phyloP scores from a whole-genome alignment of 495 filamentous ascomycete species.

The Evansstolkia leycettana region DNA sequence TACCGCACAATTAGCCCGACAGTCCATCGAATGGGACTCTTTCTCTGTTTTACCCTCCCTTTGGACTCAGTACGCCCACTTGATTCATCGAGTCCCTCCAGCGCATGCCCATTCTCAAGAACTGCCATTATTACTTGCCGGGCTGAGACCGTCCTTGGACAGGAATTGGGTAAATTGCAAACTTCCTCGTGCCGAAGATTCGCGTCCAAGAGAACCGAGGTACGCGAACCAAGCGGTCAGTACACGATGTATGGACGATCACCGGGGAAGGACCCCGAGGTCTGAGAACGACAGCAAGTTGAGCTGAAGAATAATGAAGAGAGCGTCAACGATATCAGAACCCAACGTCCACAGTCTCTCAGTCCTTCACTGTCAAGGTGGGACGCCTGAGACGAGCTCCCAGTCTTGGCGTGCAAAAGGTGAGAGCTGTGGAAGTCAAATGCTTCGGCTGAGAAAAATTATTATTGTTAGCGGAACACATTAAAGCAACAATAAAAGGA shows the following conservation, averaged over 20 bases:
- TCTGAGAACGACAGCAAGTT: neutral
- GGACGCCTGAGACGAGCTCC: neutral
- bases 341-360: neutral
- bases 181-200: neutral
- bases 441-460: too few relatives aligned
- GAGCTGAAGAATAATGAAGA: neutral
- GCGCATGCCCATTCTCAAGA: constrained; percentile 18
- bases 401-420: constrained; percentile 1
- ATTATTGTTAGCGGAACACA: too few relatives aligned
- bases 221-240: neutral
- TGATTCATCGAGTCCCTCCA: constrained; percentile 10
- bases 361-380: neutral
- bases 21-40: constrained; percentile 32
- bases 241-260: neutral
- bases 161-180: neutral
- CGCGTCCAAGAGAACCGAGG: neutral
- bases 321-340: neutral
- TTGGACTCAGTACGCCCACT: constrained; percentile 3
- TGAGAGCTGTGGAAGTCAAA: neutral
- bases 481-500: too few relatives aligned
- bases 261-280: neutral
- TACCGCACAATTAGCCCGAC: constrained; percentile 54
- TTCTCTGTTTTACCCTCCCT: constrained; percentile 15
- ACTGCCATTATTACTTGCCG: constrained; percentile 11
- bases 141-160: neutral